Base-by-base conservation (phyloP, 805 yeast species). In the Metschnikowia shivogae region DNA sequence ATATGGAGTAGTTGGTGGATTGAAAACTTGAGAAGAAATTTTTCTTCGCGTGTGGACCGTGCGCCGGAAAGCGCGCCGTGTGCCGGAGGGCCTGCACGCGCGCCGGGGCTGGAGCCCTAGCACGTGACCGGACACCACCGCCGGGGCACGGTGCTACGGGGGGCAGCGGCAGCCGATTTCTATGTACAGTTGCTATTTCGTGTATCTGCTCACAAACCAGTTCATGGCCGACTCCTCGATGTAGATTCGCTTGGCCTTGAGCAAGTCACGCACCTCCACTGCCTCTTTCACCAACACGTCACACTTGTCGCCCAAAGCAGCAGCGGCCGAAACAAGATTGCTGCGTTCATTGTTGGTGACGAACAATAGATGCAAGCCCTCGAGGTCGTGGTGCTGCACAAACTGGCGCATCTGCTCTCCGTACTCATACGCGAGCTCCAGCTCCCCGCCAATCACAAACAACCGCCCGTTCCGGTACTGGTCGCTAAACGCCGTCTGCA, bases 401-500 rank as follows among this genome's bases (percentile, higher is more conserved):
- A 79, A 78, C 56, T 73, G 72, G 46, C 72, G 69, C 47, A 79
- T 76, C 13, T 80, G 77, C 36, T 72, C 66, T 31, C 64, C 61
- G 59, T 74, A 67, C 20, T 54, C 59, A 42, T 70, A 68, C 46
- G 59, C 70, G 63, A 56, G 79, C 68, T 70, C 43, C 36, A 17
- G 43, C 40, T 63, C 62, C 13, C 64, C 70, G n/a, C 93, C 96
- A 47, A 92, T 68, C 17, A 93, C 76, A 49, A 70, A 77, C 46
- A 93, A 66, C 46, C 74, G 80, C 6, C 96, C 97, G 36, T 74
- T 72, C 60, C 84, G 80, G 69, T 87, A 93, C 54, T 81, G 86
- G 51, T 82, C 81, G 58, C 95, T 82, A 49, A 93, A 73, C 1
- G 97, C 97, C 36, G 84, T 78, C 61, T 87, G 80, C 57, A 86